phyloP scores from a whole-genome alignment of 2,329 filamentous ascomycete genomes.

The Aspergillus vadensis region DNA sequence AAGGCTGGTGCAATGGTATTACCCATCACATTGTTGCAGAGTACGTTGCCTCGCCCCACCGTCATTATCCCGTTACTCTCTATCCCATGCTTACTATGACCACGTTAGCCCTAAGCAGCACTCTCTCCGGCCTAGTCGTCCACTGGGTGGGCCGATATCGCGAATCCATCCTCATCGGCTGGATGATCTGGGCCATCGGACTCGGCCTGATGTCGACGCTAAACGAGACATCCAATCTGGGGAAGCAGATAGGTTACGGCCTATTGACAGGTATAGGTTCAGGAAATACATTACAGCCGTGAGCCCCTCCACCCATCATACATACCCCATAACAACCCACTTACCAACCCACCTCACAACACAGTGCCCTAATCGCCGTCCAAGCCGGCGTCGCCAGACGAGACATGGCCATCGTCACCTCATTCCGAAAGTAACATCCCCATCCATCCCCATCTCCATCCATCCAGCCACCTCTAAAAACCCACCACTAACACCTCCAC shows the following conservation, averaged over 20 bases:
- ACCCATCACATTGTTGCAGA: slow-evolving; percentile 53
- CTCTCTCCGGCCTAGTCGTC: slow-evolving; percentile 55
- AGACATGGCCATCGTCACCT: slow-evolving; percentile 46
- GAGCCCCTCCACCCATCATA: not conserved
- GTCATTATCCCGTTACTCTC: too few relatives aligned
- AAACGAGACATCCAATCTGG: slow-evolving; percentile 50
- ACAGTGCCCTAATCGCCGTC: slow-evolving; percentile 39
- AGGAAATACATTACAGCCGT: slow-evolving; percentile 56
- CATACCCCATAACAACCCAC: not conserved
- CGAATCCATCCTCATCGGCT: slow-evolving; percentile 58
- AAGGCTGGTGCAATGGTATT: slow-evolving; percentile 55
- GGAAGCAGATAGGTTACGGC: slow-evolving; percentile 58
- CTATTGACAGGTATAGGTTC: slow-evolving; percentile 56
- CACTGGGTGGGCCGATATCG: slow-evolving; percentile 57
- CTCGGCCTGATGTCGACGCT: slow-evolving; percentile 57
- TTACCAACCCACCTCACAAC: too few relatives aligned
- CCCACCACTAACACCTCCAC: not conserved
- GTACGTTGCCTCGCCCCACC: slow-evolving; percentile 23
- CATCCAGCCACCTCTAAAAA: not conserved
- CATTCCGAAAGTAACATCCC: slow-evolving; percentile 35
- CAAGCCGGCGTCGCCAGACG: slow-evolving; percentile 43
- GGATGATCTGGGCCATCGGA: slow-evolving; percentile 55
- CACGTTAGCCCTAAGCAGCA: slow-evolving; percentile 46
- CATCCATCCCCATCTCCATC: not conserved
- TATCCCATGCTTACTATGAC: not conserved